Evolutionary conservation across 306 rosid species (phyloP).

Genomic region (Glycyrrhiza uralensis): DNA sequence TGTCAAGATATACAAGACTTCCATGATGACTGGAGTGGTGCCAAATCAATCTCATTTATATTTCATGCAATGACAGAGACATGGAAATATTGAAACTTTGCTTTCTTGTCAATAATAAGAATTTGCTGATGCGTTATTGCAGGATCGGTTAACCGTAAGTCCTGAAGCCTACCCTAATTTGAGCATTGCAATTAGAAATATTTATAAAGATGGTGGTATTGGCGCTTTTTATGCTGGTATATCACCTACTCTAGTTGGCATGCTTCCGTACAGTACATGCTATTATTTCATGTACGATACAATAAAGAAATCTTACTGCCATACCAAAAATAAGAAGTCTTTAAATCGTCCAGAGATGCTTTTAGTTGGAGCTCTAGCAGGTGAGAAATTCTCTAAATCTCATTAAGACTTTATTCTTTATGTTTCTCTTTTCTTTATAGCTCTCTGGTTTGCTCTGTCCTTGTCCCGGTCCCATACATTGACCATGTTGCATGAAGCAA

Average conservation of each 20-base stretch:
- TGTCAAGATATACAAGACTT: not conserved
- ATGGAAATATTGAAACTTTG: not conserved
- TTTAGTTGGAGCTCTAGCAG: slow-evolving; percentile 82
- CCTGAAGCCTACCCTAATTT: slow-evolving; percentile 85
- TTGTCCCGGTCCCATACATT: not conserved
- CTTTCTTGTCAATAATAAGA: too few species aligned
- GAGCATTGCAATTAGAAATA: slow-evolving; percentile 70
- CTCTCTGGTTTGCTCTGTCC: not conserved
- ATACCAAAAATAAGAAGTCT: slow-evolving; percentile 60
- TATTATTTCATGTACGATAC: slow-evolving; percentile 94
- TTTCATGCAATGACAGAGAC: not conserved
- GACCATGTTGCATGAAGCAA: not conserved
- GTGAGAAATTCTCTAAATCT: slow-evolving; percentile 38
- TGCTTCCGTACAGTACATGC: slow-evolving; percentile 98
- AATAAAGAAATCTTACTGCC: slow-evolving; percentile 74
- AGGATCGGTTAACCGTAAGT: slow-evolving; percentile 89
- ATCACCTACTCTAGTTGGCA: slow-evolving; percentile 85
- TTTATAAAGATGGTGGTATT: slow-evolving; percentile 83
- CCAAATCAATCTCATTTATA: not conserved
- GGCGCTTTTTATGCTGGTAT: slow-evolving; percentile 86
- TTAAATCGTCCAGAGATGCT: slow-evolving; percentile 88
- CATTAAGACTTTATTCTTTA: not conserved
- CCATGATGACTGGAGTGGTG: not conserved
- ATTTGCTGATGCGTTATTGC: slow-evolving; percentile 32
- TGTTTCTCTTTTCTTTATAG: not conserved